A percentile compares a stretch with the other conserved stretches of the same genome.
These are phyloP conservation scores for Cryphonectria naterciae DNA, from an alignment of 2,329 filamentous ascomycete genomes.

Conservation along the genomic window DNA sequence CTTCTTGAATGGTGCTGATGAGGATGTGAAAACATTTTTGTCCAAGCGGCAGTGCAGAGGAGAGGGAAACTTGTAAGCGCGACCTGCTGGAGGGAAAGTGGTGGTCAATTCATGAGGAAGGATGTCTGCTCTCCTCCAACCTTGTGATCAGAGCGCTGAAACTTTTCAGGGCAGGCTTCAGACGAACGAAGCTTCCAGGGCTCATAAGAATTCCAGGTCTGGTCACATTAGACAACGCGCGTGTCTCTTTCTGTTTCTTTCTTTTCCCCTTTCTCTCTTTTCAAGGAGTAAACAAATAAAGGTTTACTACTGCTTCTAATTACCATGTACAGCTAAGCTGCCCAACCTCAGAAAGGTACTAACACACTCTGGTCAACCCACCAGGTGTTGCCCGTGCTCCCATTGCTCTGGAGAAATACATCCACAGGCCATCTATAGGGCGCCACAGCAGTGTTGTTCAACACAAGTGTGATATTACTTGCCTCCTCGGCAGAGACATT, in stretches of 20 bases:
- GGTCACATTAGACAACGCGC: background rate
- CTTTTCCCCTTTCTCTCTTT: too few species aligned
- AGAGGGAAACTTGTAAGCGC: background rate
- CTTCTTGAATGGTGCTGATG: constrained; percentile 1
- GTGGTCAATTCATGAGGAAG: background rate
- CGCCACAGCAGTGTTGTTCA: constrained; percentile 41
- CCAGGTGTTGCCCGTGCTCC: constrained; percentile 27
- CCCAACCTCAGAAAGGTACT: constrained; percentile 21
- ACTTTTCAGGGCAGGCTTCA: background rate
- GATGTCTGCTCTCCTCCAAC: background rate
- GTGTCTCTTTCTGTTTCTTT: background rate
- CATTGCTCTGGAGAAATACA: constrained; percentile 31
- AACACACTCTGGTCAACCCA: constrained; percentile 33
- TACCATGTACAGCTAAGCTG: background rate
- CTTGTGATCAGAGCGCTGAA: background rate
- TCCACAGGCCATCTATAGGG: constrained; percentile 35
- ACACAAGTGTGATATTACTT: constrained; percentile 48
- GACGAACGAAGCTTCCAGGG: background rate
- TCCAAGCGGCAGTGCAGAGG: background rate
- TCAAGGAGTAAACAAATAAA: background rate
- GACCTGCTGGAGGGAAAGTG: background rate
- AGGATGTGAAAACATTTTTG: background rate
- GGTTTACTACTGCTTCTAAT: background rate
- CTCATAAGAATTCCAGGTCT: background rate
- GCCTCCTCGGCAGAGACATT: constrained; percentile 50